Base-by-base conservation (phyloP, 768 basidiomycete genomes). In the Aureoboletus auriporus region DNA sequence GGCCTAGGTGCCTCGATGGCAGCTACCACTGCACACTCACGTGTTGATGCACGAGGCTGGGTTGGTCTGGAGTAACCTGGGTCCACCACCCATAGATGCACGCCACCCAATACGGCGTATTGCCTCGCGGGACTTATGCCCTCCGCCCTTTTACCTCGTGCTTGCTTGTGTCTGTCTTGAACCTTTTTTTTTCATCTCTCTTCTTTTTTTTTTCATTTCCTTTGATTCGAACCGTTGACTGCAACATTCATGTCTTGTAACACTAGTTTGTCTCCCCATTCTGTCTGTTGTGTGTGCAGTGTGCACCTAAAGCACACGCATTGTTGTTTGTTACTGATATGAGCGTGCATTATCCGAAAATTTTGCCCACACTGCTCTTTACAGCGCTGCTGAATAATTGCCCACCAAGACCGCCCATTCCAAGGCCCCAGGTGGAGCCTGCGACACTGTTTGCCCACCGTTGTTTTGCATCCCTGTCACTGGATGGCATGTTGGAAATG, bases 401-500 rank as follows among this genome's bases (percentile, higher is more conserved):
- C 3, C 93, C 89, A 1, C 93, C 91, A 39, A 97, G 66, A 0
- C 93, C 86, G 27, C 91, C 86, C 26, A 93, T 63, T 12, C 84
- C 84, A 56, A 88, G 69, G 44, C 78, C 73, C 84, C 89, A 89
- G 33, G 76, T 77, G 3, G 79, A 78, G n/a, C 83, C 74, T 11
- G 81, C 78, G 14, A 89, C 75, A 26, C 75, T 78, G 50, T 79
- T 84, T 3, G 93, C 92, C 95, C 92, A 97, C 44, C 83, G 81
- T 58, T 86, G 80, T 67, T 96, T 96, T 26, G 95, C 90, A 59
- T 98, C 95, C 42, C 93, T 83, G 63, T 95, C 93, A 40, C 86
- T 88, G 59, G 13, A 61, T 23, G 20, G 20, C 20, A 23, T 23
- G 20, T 23, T 23, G 20, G 20, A 23, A 23, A 23, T 23, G 20